Evolutionary conservation across 495 filamentous ascomycete species (phyloP), one percentile per base, ranked within the genome.

Genomic region (Penicillium macrosclerotiorum): DNA sequence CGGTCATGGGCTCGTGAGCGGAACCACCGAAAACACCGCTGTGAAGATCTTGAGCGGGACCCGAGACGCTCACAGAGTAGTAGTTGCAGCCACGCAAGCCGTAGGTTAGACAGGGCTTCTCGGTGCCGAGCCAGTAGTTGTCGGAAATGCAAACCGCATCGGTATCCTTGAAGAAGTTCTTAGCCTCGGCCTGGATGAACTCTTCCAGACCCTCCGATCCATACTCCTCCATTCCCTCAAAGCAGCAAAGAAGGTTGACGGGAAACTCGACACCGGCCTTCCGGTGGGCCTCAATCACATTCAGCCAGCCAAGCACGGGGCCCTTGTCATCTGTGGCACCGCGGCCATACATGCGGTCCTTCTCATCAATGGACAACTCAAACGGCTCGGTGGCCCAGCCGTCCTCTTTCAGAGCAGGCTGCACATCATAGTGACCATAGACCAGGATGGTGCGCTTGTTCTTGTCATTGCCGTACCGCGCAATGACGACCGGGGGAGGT

Each of bases 191-290:
- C 49, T 85, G 75, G 66, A 99, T 95, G 50, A 96, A 86, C 32
- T 96, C 92, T 50, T 99, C 92, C 30, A 99, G 78, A 29, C 94
- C 94, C 59, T 97, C 94, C 1, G 89, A 95, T 30, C 94, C 94
- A 65, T 95, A 95, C 72, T 99, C 94, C 72, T 99, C 93, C 94
- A 99, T 99, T 31, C 94, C 94, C 71, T 99, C 94, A 59, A 99
- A 99, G 76, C 94, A 99, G 90, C 96, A 96, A 23, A 99, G 80
- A 45, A 99, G 78, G 75, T 99, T 99, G 54, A 99, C 92, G 5
- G 94, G 94, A 60, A 97, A 83, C 36, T 96, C 92, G 36, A 96
- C 75, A 30, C 91, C 89, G 38, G 94, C 91, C 67, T 88, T 90
- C 67, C 91, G 81, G 77, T 99, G 93, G 8, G 94, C 91, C 66